Evolutionary conservation across 2,329 filamentous ascomycete genomes (phyloP).

Genomic region (Bipolaris sorokiniana): DNA sequence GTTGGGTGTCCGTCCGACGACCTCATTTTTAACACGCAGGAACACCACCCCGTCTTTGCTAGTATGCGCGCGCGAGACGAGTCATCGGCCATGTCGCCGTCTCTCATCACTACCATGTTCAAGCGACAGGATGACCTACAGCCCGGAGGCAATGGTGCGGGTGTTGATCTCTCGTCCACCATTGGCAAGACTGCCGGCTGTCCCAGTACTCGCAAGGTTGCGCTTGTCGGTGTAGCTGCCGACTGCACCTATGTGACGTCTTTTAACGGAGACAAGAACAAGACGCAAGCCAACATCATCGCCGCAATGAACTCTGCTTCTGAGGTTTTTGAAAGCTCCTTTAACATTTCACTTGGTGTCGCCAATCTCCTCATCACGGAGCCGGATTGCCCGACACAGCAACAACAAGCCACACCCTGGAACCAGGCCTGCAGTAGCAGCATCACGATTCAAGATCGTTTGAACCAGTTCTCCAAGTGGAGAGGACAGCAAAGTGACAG

Average conservation of each 20-base stretch:
- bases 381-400: conserved; percentile 72
- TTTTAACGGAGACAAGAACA: conserved; percentile 74
- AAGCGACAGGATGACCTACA: conserved; percentile 71
- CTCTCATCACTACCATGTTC: conserved; percentile 70
- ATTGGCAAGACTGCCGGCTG: conserved; percentile 88
- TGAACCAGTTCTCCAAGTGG: conserved; percentile 90
- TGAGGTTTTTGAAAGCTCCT: conserved; percentile 83
- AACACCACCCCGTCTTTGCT: conserved; percentile 70
- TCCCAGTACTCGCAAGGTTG: conserved; percentile 87
- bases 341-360: conserved; percentile 93
- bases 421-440: conserved; percentile 74
- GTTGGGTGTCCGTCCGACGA: conserved; percentile 72
- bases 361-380: conserved; percentile 82
- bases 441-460: conserved; percentile 72
- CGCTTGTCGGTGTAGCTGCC: conserved; percentile 87
- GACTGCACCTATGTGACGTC: conserved; percentile 85
- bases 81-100: conserved; percentile 58
- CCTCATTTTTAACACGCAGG: conserved; percentile 78
- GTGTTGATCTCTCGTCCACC: conserved; percentile 75
- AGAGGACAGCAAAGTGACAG: conserved; percentile 75
- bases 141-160: conserved; percentile 74
- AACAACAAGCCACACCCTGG: conserved; percentile 75
- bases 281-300: conserved; percentile 78
- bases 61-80: conserved; percentile 61
- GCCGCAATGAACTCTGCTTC: conserved; percentile 85